Base-by-base conservation (phyloP, 768 basidiomycete species). In the Rickenella mellea region DNA sequence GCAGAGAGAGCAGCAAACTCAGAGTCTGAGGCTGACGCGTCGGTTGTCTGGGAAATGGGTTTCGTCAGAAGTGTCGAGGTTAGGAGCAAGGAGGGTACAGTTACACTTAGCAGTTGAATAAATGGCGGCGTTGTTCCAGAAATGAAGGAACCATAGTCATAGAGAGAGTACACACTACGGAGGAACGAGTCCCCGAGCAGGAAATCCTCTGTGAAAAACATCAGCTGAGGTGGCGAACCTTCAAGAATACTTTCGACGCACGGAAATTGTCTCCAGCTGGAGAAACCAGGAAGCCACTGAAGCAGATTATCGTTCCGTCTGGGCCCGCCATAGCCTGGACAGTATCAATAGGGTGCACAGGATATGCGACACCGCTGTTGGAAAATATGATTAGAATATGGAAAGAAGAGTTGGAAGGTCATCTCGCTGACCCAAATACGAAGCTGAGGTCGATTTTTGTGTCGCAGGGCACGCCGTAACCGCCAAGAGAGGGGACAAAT, bases 81-180 rank as follows among this genome's bases (percentile, higher is more conserved):
- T 3, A 14, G 24, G 12, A 12, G 33, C 9, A 22, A 15, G 33
- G 10, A 19, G 15, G 29, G 5, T 11, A 36, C 3, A 17, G 19
- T 32, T 19, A 51, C 48, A 21, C 42, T 48, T 22, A 49, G 44
- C 20, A 51, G 43, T 36, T 51, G 44, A 35, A 48, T 48, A 38
- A 31, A 43, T 10, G 33, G 24, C 33, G 33, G 33, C 11, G 45
- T 47, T 12, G 9, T 22, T 3, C 39, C 29, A 19, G 10, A 21
- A 28, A 39, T 20, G 9, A 29, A 14, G 10, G 22, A 25, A 9
- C 52, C 52, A 17, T 46, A 51, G 31, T 51, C 43, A 40, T 41
- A 54, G 2, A 54, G n/a, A 12, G 42, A 26, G 40, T 54, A 54
- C 3, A 42, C 41, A 40, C 50, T 54, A 15, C 52, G 39, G 39